Conservation (phyloP, 2,329 filamentous ascomycete genomes). For the Aciculosporium take region DNA sequence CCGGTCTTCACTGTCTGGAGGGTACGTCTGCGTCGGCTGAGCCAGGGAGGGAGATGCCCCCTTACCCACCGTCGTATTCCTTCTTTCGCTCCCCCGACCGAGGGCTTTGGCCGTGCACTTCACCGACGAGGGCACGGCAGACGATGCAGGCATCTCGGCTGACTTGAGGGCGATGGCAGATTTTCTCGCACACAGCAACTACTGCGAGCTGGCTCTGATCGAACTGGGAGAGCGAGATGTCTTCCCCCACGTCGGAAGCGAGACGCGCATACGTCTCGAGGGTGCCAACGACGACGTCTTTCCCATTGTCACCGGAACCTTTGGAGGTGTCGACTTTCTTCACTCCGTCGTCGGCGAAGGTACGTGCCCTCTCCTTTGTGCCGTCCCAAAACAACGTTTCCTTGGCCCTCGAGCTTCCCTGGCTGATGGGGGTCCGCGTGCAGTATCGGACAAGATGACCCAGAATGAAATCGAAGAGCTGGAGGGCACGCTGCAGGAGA, state of each 20-base stretch:
- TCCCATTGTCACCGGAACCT: conserved; percentile 79
- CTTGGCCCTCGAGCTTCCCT: too few relatives aligned
- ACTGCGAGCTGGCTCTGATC: conserved; percentile 73
- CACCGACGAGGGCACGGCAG: too few relatives aligned
- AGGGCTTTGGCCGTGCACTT: too few relatives aligned
- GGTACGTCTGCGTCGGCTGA: too few relatives aligned
- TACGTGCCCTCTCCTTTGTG: conserved; percentile 13
- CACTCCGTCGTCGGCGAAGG: conserved; percentile 66
- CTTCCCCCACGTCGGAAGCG: conserved; percentile 74
- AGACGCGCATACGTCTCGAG: conserved; percentile 54
- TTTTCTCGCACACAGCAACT: conserved; percentile 89
- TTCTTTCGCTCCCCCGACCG: too few relatives aligned
- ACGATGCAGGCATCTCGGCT: not conserved
- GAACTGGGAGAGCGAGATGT: conserved; percentile 69
- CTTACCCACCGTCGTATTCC: too few relatives aligned
- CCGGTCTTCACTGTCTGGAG: conserved; percentile 79
- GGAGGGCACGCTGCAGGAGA: conserved; percentile 62
- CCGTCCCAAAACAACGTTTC: too few relatives aligned
- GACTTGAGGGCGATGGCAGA: conserved; percentile 33
- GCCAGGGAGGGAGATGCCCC: too few relatives aligned
- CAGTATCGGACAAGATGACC: conserved; percentile 73
- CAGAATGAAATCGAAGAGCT: conserved; percentile 85
- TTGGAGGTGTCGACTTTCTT: conserved; percentile 87
- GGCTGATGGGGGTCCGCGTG: conserved; percentile 11
- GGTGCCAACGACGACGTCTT: conserved; percentile 56